Conservation (phyloP, 441 rosid genomes). For the Adansonia rubrostipa region DNA sequence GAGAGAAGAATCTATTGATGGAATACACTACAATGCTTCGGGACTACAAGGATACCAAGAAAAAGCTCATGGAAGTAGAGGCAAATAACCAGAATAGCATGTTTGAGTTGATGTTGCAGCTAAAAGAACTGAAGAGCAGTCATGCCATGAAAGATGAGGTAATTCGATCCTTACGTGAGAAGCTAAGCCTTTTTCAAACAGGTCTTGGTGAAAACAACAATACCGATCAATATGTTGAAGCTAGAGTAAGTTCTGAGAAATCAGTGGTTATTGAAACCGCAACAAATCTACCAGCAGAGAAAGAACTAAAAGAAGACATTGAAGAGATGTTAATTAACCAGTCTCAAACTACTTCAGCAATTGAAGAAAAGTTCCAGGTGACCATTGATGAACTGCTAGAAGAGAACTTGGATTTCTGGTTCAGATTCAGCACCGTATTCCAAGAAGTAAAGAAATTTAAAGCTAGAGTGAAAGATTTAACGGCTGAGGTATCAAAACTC, state of each 20-base stretch:
- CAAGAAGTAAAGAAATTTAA: constrained; percentile 80
- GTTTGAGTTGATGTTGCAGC: constrained; percentile 38
- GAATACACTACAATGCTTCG: constrained; percentile 73
- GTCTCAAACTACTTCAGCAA: constrained; percentile 39
- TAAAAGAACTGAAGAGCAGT: constrained; percentile 50
- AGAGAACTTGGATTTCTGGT: constrained; percentile 83
- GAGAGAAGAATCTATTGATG: constrained; percentile 56
- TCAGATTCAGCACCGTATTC: constrained; percentile 74
- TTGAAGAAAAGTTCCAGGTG: constrained; percentile 59
- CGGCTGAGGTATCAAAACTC: constrained; percentile 57
- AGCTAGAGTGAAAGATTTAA: constrained; percentile 64
- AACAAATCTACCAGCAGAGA: constrained; percentile 24
- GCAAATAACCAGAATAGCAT: constrained; percentile 42
- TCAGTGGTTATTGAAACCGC: constrained; percentile 26
- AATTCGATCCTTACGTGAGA: constrained; percentile 53
- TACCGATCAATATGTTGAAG: constrained; percentile 20
- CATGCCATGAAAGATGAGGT: constrained; percentile 70
- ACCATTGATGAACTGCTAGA: constrained; percentile 72
- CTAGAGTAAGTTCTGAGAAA: constrained; percentile 29
- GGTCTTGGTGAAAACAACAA: constrained; percentile 45
- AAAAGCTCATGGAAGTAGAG: constrained; percentile 55
- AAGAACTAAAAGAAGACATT: constrained; percentile 47
- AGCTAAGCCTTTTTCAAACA: constrained; percentile 62
- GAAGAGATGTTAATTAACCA: constrained; percentile 37
- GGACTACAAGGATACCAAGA: constrained; percentile 71